Evolutionary conservation across 2,329 filamentous ascomycete species (phyloP), one percentile per base, ranked within the genome.

Genomic region (Cladosporium colombiae): DNA sequence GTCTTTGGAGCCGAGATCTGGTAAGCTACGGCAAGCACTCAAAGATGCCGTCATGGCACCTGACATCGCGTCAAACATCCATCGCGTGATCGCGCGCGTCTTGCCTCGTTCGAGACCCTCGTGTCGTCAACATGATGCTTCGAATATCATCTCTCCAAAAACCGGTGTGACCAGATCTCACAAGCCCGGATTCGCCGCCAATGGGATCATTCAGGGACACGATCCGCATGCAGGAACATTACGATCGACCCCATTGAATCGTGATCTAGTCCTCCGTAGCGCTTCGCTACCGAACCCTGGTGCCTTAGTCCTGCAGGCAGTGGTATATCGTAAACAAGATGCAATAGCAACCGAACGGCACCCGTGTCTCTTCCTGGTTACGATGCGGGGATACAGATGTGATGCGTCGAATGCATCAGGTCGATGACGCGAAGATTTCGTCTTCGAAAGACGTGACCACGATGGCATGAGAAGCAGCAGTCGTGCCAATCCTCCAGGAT

Each of bases 51-150:
- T 55, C 52, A 55, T 33, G 29, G 11, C 55, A 57, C 55, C 55
- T 57, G 55, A 57, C 55, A 40, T 21, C 55, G 55, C 21, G 33
- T 53, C 49, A 46, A 37, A 25, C 55, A 27, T 13, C 1, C n/a
- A 21, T 14, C 55, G 55, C 55, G 55, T 57, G 8, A 57, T 16
- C 55, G 33, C 33, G 55, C 33, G 33, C 33, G 31, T 57, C 55
- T 40, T 33, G n/a, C 52, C 31, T 33, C n/a, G 27, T 31, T 31
- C 31, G 25, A 31, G 33, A 40, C 21, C n/a, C 31, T 25, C 31
- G 33, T 57, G 33, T 57, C 55, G 55, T 57, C 55, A 57, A 57
- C 13, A 40, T 57, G 55, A 57, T 27, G 33, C 55, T 10, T 40
- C 31, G 27, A 55, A 53, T 16, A 1, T 46, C 18, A 5, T 23